Base-by-base conservation (phyloP, 345 rosid genomes). In the Stellera chamaejasme region DNA sequence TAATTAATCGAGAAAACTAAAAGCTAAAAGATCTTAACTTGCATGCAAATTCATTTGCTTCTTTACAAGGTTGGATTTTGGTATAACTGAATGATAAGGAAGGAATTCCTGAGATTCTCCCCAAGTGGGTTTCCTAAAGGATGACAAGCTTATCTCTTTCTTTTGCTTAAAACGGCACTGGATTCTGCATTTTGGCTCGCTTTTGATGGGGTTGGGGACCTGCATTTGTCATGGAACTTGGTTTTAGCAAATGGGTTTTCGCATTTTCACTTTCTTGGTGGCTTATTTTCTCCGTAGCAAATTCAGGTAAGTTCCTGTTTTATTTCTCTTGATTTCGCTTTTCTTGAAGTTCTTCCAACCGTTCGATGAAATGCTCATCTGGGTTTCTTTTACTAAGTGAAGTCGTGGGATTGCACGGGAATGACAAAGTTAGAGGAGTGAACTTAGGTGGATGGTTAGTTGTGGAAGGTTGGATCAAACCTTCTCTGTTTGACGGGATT, bases 381-480 rank as follows among this genome's bases (percentile, higher is more conserved):
- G 23, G 11, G 6, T 63, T 61, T 45, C 28, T 62, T 55, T 23
- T 36, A 3, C 54, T 7, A 53, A 53, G 45, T 59, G 27, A 50
- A 84, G 88, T 85, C 72, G 81, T 78, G 55, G 93, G 93, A 52
- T 46, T 82, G 56, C 69, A 41, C 56, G 78, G 71, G 26, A 73
- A 70, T 71, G 64, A 84, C 44, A 85, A 80, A 76, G 93, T 85
- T 56, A 74, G 78, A 65, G 93, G 74, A 55, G 93, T 85, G 55
- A 85, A 85, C 56, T 73, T 85, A 69, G 93, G 86, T 16, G 93
- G 93, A 23, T 85, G 93, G 93, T 67, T 85, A 62, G 86, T 85
- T 52, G 54, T 85, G n/a, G 88, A 85, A 71, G 93, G 93, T 56
- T 85, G 93, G 93, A 82, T 85, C 62, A 85, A 82, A 71, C 88